Evolutionary conservation across 306 rosid species (phyloP).

Genomic region (Quercus engelmannii): DNA sequence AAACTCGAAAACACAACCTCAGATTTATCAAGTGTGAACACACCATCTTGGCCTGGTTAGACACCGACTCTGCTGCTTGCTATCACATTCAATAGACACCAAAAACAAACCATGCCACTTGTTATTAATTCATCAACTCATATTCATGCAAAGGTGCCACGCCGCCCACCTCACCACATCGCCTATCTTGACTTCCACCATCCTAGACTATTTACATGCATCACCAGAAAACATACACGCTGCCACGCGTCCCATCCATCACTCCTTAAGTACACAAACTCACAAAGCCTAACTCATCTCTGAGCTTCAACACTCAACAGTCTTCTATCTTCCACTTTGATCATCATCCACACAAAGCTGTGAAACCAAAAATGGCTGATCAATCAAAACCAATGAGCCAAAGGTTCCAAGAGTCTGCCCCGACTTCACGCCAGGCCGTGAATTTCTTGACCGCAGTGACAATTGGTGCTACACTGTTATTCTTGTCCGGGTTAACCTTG

Average conservation of each 20-base stretch:
- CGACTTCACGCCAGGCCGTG: constrained; percentile 34
- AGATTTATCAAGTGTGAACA: no score
- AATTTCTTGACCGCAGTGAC: constrained; percentile 51
- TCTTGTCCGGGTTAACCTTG: constrained; percentile 43
- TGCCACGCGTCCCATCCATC: constrained; percentile 28
- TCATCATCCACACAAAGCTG: not conserved
- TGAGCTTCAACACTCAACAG: not conserved
- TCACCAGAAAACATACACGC: not conserved
- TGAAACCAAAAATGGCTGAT: constrained; percentile 5
- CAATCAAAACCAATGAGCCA: constrained; percentile 12
- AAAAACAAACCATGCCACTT: no score
- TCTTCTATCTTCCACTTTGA: not conserved
- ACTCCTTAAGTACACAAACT: not conserved
- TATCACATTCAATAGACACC: no score
- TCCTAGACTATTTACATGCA: no score
- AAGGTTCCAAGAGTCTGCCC: not conserved
- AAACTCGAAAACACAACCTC: no score
- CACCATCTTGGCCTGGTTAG: no score
- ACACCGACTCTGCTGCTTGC: no score
- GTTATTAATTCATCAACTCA: not conserved
- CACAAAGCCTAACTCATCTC: not conserved
- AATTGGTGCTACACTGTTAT: constrained; percentile 45
- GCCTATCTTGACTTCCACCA: no score
- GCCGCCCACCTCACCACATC: constrained; percentile 14
- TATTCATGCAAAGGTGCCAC: constrained; percentile 44